These are phyloP conservation scores for Paramecium biaurelia DNA, from an alignment of 73 alveolate species.

Conservation along the genomic window DNA sequence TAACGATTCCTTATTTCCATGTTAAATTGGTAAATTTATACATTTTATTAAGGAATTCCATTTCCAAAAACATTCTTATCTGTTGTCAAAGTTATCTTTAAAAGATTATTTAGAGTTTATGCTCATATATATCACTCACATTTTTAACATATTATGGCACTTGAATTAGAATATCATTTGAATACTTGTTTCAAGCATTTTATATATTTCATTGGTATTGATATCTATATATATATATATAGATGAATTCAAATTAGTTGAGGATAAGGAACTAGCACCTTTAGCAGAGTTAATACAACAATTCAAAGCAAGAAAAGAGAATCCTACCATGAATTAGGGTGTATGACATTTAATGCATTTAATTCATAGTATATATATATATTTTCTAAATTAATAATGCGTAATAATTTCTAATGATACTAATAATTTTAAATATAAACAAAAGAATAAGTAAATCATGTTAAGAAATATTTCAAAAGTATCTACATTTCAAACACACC, in stretches of 20 bases:
- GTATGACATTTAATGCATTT: background rate
- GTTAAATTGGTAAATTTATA: constrained; percentile 66
- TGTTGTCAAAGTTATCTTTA: constrained; percentile 94
- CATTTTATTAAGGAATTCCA: constrained; percentile 44
- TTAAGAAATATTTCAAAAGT: background rate
- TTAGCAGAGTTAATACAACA: constrained; percentile 89
- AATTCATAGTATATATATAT: background rate
- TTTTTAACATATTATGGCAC: constrained; percentile 93
- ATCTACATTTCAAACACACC: background rate
- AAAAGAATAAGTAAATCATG: background rate
- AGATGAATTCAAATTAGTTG: constrained; percentile 94
- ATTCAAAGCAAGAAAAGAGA: constrained; percentile 91
- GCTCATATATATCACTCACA: constrained; percentile 99
- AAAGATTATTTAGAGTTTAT: constrained; percentile 98
- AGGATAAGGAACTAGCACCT: constrained; percentile 95
- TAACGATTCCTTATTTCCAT: constrained; percentile 96
- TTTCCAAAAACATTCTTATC: constrained; percentile 67
- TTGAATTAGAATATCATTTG: constrained; percentile 92
- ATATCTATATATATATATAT: background rate
- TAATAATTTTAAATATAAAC: background rate
- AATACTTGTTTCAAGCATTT: constrained; percentile 97
- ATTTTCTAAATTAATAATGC: background rate
- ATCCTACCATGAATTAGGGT: constrained; percentile 38
- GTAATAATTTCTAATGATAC: background rate
- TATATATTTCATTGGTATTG: constrained; percentile 82